Evolutionary conservation across 1,139 yeast species (phyloP), one percentile per base, ranked within the genome.

Genomic region (Pneumocystis carinii): DNA sequence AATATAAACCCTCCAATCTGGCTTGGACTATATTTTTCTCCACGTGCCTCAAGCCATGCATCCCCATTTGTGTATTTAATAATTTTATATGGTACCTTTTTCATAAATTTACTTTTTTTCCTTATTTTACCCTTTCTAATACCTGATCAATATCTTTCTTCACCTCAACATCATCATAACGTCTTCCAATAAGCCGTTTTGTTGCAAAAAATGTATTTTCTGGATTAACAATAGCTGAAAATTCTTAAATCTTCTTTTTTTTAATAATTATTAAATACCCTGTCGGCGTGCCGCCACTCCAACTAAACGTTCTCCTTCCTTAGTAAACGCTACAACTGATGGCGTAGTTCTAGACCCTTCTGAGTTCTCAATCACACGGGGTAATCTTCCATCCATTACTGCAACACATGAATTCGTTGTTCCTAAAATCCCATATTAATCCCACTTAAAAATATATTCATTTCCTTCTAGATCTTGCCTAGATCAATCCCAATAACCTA

Each of bases 321-420:
- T 90, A 75, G 96, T 88, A 84, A 92, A 90, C 66, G 97, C 98
- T 71, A 92, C 98, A 63, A 92, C 95, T 61, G 98, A 92, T 60
- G 98, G 98, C 62, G 98, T 92, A 68, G 98, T 92, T 80, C 98
- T 87, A 65, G 96, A 87, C 84, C 98, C 98, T 81, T 92, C 98
- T 67, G 96, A 87, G 79, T 92, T 92, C 81, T 90, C 97, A 72
- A 92, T 87, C 72, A 94, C 95, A 80, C 89, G 89, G 72, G 98
- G 97, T 66, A 86, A 79, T 78, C 89, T 87, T 76, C 98, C 98
- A 78, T 89, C 95, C 96, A 92, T 90, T 69, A 92, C 80, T 67
- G 98, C 98, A 69, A 92, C 98, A 66, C 98, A 97, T 65, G 98
- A 92, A 84, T 92, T 69, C 64, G 66, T 60, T 42, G 63, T 60